Conservation (phyloP, 352 stramenopile genomes). For the Globisporangium emineosum region DNA sequence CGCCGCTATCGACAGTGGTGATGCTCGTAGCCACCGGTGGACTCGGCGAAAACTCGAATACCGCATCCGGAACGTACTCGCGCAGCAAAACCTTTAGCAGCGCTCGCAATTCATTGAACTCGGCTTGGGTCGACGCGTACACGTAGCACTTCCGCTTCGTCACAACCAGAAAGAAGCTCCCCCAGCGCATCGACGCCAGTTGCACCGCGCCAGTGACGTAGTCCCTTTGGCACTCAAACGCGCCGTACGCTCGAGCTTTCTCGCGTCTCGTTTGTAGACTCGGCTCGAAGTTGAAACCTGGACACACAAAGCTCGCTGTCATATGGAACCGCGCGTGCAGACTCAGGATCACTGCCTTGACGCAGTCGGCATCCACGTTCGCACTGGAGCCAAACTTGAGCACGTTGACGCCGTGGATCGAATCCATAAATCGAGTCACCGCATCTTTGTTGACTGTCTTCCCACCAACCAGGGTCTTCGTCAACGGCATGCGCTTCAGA, state of each 20-base stretch:
- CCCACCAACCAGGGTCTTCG: neutral
- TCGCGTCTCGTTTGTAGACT: neutral
- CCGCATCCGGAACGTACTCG: neutral
- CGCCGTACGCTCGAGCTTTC: constrained; percentile 3
- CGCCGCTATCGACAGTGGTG: neutral
- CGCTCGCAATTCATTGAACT: neutral
- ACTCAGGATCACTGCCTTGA: constrained; percentile 1
- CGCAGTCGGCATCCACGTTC: constrained; percentile 4
- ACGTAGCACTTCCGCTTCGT: constrained; percentile 1
- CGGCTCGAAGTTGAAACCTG: neutral
- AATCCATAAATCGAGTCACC: neutral
- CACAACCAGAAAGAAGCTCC: neutral
- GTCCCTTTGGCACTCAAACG: neutral
- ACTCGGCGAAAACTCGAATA: constrained; percentile 4
- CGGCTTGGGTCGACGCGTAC: neutral
- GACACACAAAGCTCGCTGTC: constrained; percentile 6
- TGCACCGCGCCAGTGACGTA: neutral
- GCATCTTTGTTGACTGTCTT: too few relatives aligned
- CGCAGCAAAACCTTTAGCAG: neutral
- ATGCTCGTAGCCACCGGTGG: neutral
- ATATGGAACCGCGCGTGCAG: neutral
- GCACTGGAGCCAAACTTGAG: constrained; percentile 1
- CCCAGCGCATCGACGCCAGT: constrained; percentile 1
- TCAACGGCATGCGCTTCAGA: constrained; percentile 1
- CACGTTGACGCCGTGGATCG: neutral